Conservation (phyloP, 305 asterid species). For the Andrographis paniculata region DNA sequence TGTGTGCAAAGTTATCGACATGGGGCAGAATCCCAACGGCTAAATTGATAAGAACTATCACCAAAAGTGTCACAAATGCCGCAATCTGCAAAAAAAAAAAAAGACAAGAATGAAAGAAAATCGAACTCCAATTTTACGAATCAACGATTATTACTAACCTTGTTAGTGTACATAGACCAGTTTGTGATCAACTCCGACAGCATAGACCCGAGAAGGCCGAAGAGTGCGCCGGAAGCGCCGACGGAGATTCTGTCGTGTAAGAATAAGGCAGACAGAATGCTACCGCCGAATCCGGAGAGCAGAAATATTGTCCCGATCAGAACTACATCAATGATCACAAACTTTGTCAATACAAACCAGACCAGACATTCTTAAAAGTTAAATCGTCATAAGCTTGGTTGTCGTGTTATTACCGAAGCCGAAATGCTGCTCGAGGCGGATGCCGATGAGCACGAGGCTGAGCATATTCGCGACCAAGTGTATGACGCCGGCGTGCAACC, state of each 20-base stretch:
- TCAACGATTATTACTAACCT: constrained; percentile 28
- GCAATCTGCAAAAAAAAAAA: constrained; percentile 38
- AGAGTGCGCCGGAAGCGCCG: constrained; percentile 95
- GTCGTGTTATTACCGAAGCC: constrained; percentile 51
- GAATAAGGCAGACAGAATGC: constrained; percentile 57
- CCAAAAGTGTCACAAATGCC: constrained; percentile 57
- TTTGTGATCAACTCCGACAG: constrained; percentile 79
- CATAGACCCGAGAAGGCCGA: constrained; percentile 95
- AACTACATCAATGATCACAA: constrained; percentile 29
- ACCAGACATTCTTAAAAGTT: too few species aligned
- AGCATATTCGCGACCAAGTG: constrained; percentile 74
- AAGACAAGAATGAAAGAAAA: not conserved
- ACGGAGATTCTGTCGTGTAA: constrained; percentile 51
- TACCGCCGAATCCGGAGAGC: constrained; percentile 78
- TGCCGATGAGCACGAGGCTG: constrained; percentile 62
- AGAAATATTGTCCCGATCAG: constrained; percentile 58
- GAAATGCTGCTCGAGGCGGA: constrained; percentile 90
- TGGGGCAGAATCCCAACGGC: constrained; percentile 81
- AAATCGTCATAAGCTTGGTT: too few species aligned
- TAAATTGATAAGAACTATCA: constrained; percentile 52
- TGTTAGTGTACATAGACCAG: constrained; percentile 77
- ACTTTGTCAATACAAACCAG: too few species aligned
- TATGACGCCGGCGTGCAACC: constrained; percentile 87
- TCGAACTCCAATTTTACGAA: not conserved
- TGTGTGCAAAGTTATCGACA: constrained; percentile 76